A percentile compares a stretch with the other conserved stretches of the same genome.
Evolutionary conservation across 78 protist genomes (phyloP).

Genomic region (slime mould (Dictyostelium discoideum)): DNA sequence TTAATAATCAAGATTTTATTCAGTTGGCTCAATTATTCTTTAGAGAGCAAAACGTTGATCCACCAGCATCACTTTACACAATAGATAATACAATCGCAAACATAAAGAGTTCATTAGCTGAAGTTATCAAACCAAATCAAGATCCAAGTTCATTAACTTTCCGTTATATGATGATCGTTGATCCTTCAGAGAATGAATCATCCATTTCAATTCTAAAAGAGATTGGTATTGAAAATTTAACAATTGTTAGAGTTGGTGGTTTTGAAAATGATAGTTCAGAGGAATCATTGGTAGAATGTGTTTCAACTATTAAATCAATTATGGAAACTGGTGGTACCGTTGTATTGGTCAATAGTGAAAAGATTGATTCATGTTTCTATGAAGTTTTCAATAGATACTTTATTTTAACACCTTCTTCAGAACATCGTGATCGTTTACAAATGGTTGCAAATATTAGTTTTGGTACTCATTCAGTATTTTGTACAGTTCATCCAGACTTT

Average conservation of each 20-base stretch:
- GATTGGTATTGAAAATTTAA: conserved; percentile 33
- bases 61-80: not conserved
- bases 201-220: conserved; percentile 37
- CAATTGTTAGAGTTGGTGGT: conserved; percentile 62
- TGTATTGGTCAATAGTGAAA: conserved; percentile 48
- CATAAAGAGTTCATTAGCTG: conserved; percentile 44
- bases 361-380: conserved; percentile 76
- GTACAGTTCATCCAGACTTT: conserved; percentile 59
- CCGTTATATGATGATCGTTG: conserved; percentile 46
- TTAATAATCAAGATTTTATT: not conserved
- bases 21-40: not conserved
- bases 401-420: not conserved
- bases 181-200: conserved; percentile 77
- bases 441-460: conserved; percentile 48
- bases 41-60: not conserved
- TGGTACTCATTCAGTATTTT: conserved; percentile 35
- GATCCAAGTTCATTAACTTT: conserved; percentile 39
- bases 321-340: conserved; percentile 41
- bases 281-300: conserved; percentile 49
- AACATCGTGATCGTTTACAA: not conserved
- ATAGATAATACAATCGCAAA: conserved; percentile 36
- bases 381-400: conserved; percentile 73
- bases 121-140: not conserved
- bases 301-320: conserved; percentile 30
- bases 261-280: conserved; percentile 40